A percentile compares a stretch with the other conserved stretches of the same genome.
These are phyloP conservation scores for Eragrostis nindensis DNA, from an alignment of 176 grass and related monocot genomes.

Conservation along the genomic window DNA sequence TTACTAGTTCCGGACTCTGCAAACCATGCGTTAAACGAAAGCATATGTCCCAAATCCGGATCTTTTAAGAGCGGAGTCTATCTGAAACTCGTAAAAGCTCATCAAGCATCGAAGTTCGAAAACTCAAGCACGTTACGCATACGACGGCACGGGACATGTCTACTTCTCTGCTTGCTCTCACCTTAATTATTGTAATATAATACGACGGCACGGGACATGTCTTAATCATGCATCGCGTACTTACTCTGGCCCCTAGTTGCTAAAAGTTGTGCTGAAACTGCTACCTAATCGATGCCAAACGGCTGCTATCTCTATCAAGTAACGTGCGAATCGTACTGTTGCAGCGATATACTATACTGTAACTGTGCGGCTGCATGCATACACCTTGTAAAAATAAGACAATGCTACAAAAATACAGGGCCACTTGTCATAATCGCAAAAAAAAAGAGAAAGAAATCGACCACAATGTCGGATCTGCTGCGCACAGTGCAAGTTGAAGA, in stretches of 20 bases:
- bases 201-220: no score
- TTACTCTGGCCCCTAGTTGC: background rate
- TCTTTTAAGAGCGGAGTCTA: no score
- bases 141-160: background rate
- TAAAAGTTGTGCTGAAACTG: background rate
- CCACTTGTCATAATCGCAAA: no score
- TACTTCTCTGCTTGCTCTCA: background rate
- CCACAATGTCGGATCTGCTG: background rate
- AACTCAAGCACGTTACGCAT: no score
- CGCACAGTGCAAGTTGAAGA: background rate
- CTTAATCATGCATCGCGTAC: background rate
- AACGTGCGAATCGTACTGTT: background rate
- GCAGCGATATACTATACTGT: background rate
- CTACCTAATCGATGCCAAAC: constrained; percentile 16
- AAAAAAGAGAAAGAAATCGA: no score
- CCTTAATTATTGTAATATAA: background rate
- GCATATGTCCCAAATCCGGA: no score
- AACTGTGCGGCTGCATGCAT: background rate
- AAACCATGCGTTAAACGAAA: no score
- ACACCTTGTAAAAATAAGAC: background rate
- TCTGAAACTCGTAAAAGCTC: no score
- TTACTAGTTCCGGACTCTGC: no score
- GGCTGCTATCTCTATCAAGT: background rate
- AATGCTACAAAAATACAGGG: background rate
- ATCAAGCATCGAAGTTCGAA: no score